phyloP scores from a whole-genome alignment of 805 yeast genomes.

The Suhomyces xylopsoci region DNA sequence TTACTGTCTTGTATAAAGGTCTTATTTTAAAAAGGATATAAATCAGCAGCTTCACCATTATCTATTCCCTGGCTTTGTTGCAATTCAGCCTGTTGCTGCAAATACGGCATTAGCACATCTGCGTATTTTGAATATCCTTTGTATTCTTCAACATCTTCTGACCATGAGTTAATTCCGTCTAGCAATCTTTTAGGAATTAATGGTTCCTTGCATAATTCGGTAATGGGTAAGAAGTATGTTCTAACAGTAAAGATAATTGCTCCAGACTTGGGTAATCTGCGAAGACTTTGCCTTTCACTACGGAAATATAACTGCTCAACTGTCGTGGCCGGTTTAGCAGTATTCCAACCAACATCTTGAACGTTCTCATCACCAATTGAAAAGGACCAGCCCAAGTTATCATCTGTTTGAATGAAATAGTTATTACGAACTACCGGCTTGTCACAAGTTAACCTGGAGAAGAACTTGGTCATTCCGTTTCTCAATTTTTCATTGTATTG shows the following conservation, averaged over 20 bases:
- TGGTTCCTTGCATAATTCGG: conserved; percentile 56
- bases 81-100: conserved; percentile 45
- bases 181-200: conserved; percentile 57
- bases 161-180: conserved; percentile 60
- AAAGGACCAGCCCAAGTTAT: conserved; percentile 59
- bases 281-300: conserved; percentile 61
- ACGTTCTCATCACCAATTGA: conserved; percentile 58
- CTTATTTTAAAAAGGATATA: conserved; percentile 39
- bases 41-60: conserved; percentile 36
- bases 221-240: conserved; percentile 58
- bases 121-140: conserved; percentile 56
- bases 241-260: conserved; percentile 58
- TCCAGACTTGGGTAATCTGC: conserved; percentile 60
- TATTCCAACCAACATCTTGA: conserved; percentile 54
- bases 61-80: conserved; percentile 45
- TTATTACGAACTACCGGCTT: conserved; percentile 66
- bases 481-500: conserved; percentile 57
- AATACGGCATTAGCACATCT: conserved; percentile 53
- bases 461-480: conserved; percentile 65
- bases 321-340: conserved; percentile 50
- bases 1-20: neutral
- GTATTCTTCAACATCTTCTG: conserved; percentile 56
- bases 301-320: conserved; percentile 51
- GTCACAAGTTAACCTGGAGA: conserved; percentile 53
- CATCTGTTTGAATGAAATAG: conserved; percentile 64